Base-by-base conservation (phyloP, 805 yeast genomes). In the Torulaspora quercuum region DNA sequence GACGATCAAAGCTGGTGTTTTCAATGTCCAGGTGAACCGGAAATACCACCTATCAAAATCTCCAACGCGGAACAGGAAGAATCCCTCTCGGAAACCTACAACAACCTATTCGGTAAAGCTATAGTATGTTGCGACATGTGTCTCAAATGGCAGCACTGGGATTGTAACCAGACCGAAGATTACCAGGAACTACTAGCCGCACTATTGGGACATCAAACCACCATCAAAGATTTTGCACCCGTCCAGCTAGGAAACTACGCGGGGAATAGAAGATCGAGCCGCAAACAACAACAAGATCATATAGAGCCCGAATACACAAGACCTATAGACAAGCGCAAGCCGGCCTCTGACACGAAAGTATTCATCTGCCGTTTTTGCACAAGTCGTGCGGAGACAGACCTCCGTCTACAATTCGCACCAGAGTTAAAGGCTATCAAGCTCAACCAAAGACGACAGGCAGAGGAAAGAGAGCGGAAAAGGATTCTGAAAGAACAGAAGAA, bases 121-220 rank as follows among this genome's bases (percentile, higher is more conserved):
- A 43, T 61, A 11, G 37, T 61, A 5, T 56, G 62, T 40, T 61
- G 66, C 48, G 63, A 58, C 21, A 18, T 33, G 16, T 59, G 65
- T 39, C 44, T 48, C 16, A 49, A 46, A 34, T 61, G 66, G 66
- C 57, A 56, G 33, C 61, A 55, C 41, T 55, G 59, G 60, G 56
- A 56, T 21, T 55, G 48, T 37, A 17, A 37, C 28, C 37, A 33
- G 38, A 19, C 42, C 25, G 31, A 30, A 19, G 25, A 11, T 19
- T n/a, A 27, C 11, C 16, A 10, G 7, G 14, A 34, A 24, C 7
- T 32, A 25, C 5, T 18, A 28, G 19, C 13, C n/a, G 34, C 33
- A 13, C 34, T 10, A 13, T 20, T 6, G 29, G 24, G 11, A 29
- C 32, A 33, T n/a, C 33, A 26, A 7, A 16, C 28, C 10, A 17